These are phyloP conservation scores for Arabis alpina DNA, from an alignment of 345 rosid genomes.

Conservation along the genomic window DNA sequence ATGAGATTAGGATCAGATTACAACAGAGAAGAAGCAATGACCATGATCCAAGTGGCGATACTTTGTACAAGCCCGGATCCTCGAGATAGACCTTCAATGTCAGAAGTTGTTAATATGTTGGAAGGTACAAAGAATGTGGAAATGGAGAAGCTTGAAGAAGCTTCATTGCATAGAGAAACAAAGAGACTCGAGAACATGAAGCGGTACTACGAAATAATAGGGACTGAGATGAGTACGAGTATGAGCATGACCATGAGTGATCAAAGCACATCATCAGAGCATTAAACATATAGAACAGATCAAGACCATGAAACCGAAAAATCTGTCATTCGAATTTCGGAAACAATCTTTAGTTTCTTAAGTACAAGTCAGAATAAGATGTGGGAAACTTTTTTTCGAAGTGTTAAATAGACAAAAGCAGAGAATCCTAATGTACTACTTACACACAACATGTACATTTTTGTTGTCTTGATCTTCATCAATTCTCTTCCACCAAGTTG, in stretches of 20 bases:
- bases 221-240: constrained; percentile 13
- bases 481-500: constrained; percentile 69
- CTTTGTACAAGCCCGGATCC: constrained; percentile 43
- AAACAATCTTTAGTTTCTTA: constrained; percentile 26
- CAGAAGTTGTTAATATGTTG: constrained; percentile 56
- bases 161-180: constrained; percentile 23
- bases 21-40: constrained; percentile 48
- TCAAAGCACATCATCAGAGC: constrained; percentile 22
- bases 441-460: constrained; percentile 42
- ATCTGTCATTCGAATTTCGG: constrained; percentile 12
- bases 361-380: constrained; percentile 31
- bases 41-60: constrained; percentile 50
- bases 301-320: constrained; percentile 17
- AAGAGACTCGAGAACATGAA: constrained; percentile 36
- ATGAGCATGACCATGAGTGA: constrained; percentile 17
- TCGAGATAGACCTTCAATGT: constrained; percentile 50
- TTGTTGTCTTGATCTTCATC: constrained; percentile 35
- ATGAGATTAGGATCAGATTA: constrained; percentile 45
- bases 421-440: constrained; percentile 46
- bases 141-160: constrained; percentile 33
- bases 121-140: constrained; percentile 48
- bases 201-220: constrained; percentile 29
- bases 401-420: constrained; percentile 39
- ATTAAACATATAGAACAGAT: constrained; percentile 11
- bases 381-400: constrained; percentile 1